phyloP scores from a whole-genome alignment of 78 protist species.

The Mantamonas sphyraenae region DNA sequence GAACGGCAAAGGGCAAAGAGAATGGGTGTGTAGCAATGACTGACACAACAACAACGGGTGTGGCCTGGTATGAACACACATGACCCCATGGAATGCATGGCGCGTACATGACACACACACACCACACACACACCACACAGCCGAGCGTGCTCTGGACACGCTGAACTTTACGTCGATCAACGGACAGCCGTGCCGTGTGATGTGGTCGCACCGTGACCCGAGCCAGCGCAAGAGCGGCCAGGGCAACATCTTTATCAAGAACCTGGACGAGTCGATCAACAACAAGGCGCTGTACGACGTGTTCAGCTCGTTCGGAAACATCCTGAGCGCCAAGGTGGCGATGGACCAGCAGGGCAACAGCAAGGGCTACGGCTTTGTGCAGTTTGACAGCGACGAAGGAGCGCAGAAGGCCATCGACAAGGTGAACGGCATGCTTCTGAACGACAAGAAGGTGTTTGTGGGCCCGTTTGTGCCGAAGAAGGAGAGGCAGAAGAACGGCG shows the following conservation, averaged over 20 bases:
- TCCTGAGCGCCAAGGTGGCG: slow-evolving; percentile 66
- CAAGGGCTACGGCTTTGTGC: slow-evolving; percentile 92
- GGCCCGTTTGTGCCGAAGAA: slow-evolving; percentile 68
- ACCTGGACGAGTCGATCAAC: slow-evolving; percentile 80
- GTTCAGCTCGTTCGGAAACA: slow-evolving; percentile 73
- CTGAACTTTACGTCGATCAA: slow-evolving; percentile 80
- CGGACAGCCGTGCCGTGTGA: slow-evolving; percentile 88
- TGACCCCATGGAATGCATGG: no score
- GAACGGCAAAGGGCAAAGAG: no score
- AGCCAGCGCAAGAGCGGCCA: slow-evolving; percentile 77
- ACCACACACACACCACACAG: no score
- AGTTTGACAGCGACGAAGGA: slow-evolving; percentile 81
- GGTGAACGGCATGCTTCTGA: slow-evolving; percentile 85
- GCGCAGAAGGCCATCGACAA: slow-evolving; percentile 78
- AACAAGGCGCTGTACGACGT: slow-evolving; percentile 82
- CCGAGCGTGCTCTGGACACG: slow-evolving; percentile 93
- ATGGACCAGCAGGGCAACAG: slow-evolving; percentile 54
- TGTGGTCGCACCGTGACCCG: slow-evolving; percentile 97
- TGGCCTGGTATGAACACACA: no score
- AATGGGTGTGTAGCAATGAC: no score
- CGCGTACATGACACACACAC: no score
- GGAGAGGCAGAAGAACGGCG: slow-evolving; percentile 73
- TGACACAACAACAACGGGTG: no score
- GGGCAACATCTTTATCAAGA: slow-evolving; percentile 96
- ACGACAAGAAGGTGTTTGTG: slow-evolving; percentile 74